Evolutionary conservation across 805 yeast genomes (phyloP).

Genomic region (Pichia insulana): DNA sequence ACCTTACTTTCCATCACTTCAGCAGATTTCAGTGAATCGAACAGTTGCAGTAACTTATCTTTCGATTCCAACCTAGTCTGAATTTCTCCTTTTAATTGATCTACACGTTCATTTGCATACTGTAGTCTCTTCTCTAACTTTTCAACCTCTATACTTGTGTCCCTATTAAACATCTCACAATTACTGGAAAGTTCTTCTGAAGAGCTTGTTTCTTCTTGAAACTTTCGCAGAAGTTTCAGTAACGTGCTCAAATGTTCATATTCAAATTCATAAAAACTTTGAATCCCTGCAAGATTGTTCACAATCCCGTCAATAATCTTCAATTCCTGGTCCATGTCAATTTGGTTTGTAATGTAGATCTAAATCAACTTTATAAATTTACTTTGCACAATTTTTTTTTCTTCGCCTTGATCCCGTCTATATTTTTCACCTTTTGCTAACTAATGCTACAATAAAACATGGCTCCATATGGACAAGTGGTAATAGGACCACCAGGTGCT

Average conservation of each 20-base stretch:
- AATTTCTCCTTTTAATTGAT: conserved; percentile 29
- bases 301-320: conserved; percentile 20
- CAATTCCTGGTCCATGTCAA: conserved; percentile 21
- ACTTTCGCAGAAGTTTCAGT: conserved; percentile 8
- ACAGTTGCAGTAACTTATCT: conserved; percentile 21
- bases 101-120: conserved; percentile 10
- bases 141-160: conserved; percentile 16
- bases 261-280: conserved; percentile 23
- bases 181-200: conserved; percentile 12
- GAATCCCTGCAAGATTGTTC: conserved; percentile 19
- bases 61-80: conserved; percentile 26
- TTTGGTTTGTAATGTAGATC: not conserved
- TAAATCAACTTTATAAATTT: not conserved
- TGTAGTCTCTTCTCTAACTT: conserved; percentile 10
- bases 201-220: conserved; percentile 12
- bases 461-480: conserved; percentile 76
- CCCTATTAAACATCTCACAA: conserved; percentile 16
- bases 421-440: not conserved
- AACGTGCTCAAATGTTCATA: conserved; percentile 15
- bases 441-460: conserved; percentile 12
- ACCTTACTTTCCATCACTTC: conserved; percentile 17
- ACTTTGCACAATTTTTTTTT: not conserved
- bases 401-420: not conserved
- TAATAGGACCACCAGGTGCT: conserved; percentile 96
- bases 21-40: conserved; percentile 18